Conservation (phyloP, 768 basidiomycete species). For the Hericium coralloides region DNA sequence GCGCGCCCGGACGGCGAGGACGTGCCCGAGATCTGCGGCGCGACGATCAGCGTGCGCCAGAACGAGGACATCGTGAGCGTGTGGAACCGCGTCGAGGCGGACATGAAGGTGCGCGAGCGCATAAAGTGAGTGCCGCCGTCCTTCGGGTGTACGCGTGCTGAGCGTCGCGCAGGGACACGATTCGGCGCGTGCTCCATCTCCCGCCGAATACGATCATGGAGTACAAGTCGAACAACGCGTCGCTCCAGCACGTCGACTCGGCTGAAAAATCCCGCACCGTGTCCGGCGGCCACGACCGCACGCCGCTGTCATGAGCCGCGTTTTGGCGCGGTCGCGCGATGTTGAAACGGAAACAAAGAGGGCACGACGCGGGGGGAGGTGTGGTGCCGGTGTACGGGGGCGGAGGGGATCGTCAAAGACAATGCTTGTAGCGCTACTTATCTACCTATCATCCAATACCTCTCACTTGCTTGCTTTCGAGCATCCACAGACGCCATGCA, state of each 20-base stretch:
- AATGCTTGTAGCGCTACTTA: background rate
- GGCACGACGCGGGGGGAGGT: background rate
- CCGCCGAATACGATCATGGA: slow-evolving; percentile 80
- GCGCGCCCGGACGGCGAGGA: slow-evolving; percentile 30
- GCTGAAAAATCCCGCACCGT: background rate
- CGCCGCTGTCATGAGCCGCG: background rate
- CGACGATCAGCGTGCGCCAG: slow-evolving; percentile 88
- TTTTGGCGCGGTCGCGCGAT: background rate
- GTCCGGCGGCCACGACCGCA: background rate
- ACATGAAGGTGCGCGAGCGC: slow-evolving; percentile 66
- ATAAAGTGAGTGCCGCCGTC: slow-evolving; percentile 55
- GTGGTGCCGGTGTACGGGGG: background rate
- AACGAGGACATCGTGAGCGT: slow-evolving; percentile 90
- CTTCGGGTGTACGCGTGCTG: background rate
- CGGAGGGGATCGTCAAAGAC: background rate
- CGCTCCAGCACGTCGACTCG: background rate
- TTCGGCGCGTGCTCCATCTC: slow-evolving; percentile 67
- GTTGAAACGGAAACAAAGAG: background rate
- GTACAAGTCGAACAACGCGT: slow-evolving; percentile 84
- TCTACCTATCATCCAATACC: background rate
- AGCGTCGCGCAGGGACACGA: slow-evolving; percentile 52
- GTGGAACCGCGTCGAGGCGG: slow-evolving; percentile 83
- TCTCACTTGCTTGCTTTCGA: no score
- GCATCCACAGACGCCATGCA: no score
- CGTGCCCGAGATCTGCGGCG: slow-evolving; percentile 85